These are phyloP conservation scores for Singerocomus inundabilis DNA, from an alignment of 1,284 basidiomycete species.

Conservation along the genomic window DNA sequence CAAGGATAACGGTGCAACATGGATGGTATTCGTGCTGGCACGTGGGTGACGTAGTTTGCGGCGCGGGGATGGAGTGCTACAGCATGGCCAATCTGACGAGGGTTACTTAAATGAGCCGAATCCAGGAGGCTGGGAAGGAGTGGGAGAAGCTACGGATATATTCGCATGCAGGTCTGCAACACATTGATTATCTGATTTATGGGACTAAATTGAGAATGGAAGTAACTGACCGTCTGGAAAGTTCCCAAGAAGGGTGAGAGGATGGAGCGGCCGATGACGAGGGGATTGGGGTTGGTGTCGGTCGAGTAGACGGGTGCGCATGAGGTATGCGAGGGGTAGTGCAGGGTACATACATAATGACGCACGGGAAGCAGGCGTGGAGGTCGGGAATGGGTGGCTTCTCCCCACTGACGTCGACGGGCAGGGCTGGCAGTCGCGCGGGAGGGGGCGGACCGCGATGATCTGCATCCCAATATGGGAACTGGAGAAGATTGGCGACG, in stretches of 20 bases:
- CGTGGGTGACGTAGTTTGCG: constrained; percentile 5
- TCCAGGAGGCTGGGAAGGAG: not conserved
- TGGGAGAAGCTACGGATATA: constrained; percentile 4
- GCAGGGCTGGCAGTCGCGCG: not conserved
- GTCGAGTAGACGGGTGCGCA: constrained; percentile 3
- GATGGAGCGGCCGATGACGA: not conserved
- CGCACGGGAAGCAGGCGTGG: constrained; percentile 19
- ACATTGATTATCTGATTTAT: constrained; percentile 14
- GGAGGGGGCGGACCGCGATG: constrained; percentile 14
- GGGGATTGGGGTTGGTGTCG: not conserved
- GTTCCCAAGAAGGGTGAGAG: constrained; percentile 1
- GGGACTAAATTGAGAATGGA: constrained; percentile 1
- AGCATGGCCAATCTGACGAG: constrained; percentile 2
- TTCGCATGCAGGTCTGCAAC: not conserved
- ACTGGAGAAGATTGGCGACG: not conserved
- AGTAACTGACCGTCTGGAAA: not conserved
- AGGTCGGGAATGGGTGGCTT: constrained; percentile 11
- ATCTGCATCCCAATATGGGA: constrained; percentile 30
- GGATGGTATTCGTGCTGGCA: not conserved
- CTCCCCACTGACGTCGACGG: not conserved
- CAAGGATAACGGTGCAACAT: not conserved
- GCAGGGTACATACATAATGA: constrained; percentile 23
- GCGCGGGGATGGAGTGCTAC: not conserved
- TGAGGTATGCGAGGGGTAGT: constrained; percentile 3
- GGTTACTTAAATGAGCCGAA: not conserved